Conservation (phyloP, 2,329 filamentous ascomycete species). For the Podosphaera xanthii region DNA sequence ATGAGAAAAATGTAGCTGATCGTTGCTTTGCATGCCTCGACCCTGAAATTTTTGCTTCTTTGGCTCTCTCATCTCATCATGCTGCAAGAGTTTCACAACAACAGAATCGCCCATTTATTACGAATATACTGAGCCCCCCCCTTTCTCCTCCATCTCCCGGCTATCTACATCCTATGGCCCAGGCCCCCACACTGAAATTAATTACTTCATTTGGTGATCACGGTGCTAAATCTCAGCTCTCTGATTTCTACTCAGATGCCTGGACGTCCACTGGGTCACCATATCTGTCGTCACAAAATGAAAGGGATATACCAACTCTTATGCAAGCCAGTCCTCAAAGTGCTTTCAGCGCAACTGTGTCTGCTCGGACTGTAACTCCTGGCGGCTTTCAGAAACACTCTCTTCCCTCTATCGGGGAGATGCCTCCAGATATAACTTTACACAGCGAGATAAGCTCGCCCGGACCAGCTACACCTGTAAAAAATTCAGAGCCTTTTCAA, state of each 20-base stretch:
- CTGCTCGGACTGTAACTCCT: slow-evolving; percentile 37
- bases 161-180: slow-evolving; percentile 42
- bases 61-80: slow-evolving; percentile 64
- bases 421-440: slow-evolving; percentile 22
- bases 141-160: slow-evolving; percentile 47
- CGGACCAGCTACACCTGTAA: no score
- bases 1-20: slow-evolving; percentile 75
- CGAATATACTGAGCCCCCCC: slow-evolving; percentile 43
- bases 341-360: slow-evolving; percentile 45
- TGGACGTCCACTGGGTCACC: slow-evolving; percentile 58
- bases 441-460: no score
- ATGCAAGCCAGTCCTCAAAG: slow-evolving; percentile 43
- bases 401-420: slow-evolving; percentile 60
- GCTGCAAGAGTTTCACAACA: slow-evolving; percentile 33
- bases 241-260: slow-evolving; percentile 30
- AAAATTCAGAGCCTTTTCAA: no score
- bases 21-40: slow-evolving; percentile 83
- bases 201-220: slow-evolving; percentile 68
- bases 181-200: slow-evolving; percentile 67
- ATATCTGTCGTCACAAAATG: slow-evolving; percentile 43
- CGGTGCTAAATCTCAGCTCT: slow-evolving; percentile 37
- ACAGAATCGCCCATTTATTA: slow-evolving; percentile 27
- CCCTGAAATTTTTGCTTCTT: slow-evolving; percentile 62
- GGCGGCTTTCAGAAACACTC: slow-evolving; percentile 37
- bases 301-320: slow-evolving; percentile 41